A percentile compares a stretch with the other conserved stretches of the same genome.
Evolutionary conservation across 768 basidiomycete species (phyloP).

Genomic region (Boletales sp.): DNA sequence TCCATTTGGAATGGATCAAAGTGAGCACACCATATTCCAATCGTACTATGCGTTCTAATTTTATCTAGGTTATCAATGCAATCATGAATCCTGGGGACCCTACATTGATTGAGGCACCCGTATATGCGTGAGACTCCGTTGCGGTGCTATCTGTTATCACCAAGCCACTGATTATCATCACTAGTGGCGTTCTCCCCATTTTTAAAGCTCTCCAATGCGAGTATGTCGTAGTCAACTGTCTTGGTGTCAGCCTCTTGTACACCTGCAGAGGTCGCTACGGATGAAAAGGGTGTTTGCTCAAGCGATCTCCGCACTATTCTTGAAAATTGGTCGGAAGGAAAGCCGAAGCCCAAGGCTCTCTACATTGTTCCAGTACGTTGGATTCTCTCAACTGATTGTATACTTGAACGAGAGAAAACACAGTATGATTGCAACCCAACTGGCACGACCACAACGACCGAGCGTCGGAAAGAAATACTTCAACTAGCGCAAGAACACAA

Average conservation of each 20-base stretch:
- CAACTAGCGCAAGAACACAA: conserved; percentile 67
- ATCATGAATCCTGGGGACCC: conserved; percentile 78
- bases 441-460: conserved; percentile 69
- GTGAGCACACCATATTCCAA: conserved; percentile 33
- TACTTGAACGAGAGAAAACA: neutral
- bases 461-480: conserved; percentile 70
- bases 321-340: conserved; percentile 68
- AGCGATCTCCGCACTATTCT: conserved; percentile 58
- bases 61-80: conserved; percentile 58
- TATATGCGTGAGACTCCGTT: conserved; percentile 57
- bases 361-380: conserved; percentile 73
- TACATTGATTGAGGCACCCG: conserved; percentile 78
- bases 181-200: conserved; percentile 64
- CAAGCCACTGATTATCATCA: conserved; percentile 6
- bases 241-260: conserved; percentile 1
- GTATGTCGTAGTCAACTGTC: conserved; percentile 38
- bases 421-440: conserved; percentile 87
- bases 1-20: conserved; percentile 86
- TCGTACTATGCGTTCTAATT: conserved; percentile 7
- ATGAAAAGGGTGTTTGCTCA: conserved; percentile 66
- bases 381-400: conserved; percentile 4
- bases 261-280: conserved; percentile 68
- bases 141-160: conserved; percentile 11
- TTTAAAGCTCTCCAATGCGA: conserved; percentile 55
- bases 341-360: conserved; percentile 70